Evolutionary conservation across 768 basidiomycete genomes (phyloP).

Genomic region (Rhodotorula graminis): DNA sequence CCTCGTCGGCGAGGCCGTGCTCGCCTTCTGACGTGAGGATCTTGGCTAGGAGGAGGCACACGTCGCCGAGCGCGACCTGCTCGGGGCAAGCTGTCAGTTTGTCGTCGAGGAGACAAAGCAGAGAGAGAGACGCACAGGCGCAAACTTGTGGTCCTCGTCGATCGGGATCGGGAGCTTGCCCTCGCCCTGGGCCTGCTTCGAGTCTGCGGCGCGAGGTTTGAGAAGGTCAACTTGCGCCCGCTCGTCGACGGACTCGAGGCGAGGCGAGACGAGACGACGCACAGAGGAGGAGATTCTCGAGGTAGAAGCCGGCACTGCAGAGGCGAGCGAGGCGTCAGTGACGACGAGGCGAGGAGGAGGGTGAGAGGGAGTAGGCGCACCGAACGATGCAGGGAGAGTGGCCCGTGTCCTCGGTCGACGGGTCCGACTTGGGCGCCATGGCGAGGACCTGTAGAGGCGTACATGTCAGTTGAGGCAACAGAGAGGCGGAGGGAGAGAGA

Average conservation of each 20-base stretch:
- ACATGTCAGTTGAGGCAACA: too few species aligned
- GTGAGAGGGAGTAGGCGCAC: background rate
- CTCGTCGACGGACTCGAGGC: too few species aligned
- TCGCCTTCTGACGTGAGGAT: constrained; percentile 1
- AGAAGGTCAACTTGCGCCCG: background rate
- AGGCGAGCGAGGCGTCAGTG: background rate
- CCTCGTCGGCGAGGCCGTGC: constrained; percentile 14
- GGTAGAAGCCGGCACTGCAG: constrained; percentile 13
- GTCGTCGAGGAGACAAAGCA: too few species aligned
- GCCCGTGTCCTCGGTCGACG: constrained; percentile 5
- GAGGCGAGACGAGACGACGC: background rate
- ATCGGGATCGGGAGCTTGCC: constrained; percentile 15
- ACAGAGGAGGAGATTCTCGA: constrained; percentile 16
- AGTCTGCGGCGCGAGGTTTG: background rate
- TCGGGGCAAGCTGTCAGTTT: too few species aligned
- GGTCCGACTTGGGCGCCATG: constrained; percentile 8
- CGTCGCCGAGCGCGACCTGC: constrained; percentile 18
- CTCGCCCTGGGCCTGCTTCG: constrained; percentile 19
- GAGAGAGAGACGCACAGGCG: background rate
- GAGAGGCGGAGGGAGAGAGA: too few species aligned
- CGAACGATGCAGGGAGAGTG: constrained; percentile 20
- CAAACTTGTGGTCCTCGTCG: constrained; percentile 18
- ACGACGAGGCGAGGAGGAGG: too few species aligned
- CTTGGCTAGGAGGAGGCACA: constrained; percentile 10
- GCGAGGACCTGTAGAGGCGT: background rate